Evolutionary conservation across 345 rosid species (phyloP).

Genomic region (Durio zibethinus): DNA sequence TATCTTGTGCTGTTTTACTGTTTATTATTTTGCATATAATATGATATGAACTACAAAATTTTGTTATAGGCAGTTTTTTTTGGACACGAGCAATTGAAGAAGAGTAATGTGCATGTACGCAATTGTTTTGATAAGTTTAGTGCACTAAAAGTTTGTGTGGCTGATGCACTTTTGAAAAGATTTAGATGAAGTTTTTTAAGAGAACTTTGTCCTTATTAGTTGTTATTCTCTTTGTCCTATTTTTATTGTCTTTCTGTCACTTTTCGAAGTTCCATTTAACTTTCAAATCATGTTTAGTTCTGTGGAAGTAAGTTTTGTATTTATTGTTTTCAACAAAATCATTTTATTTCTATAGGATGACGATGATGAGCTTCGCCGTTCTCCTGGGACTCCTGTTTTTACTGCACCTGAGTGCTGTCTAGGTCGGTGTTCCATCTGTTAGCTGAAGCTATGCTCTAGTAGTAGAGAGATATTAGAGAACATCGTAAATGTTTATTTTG

Average conservation of each 20-base stretch:
- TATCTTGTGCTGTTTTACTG: neutral
- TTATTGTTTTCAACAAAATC: neutral
- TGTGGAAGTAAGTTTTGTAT: neutral
- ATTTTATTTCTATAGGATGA: constrained; percentile 57
- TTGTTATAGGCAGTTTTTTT: neutral
- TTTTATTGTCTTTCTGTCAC: neutral
- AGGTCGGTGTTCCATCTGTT: constrained; percentile 41
- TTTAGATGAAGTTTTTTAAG: neutral
- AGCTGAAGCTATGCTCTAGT: neutral
- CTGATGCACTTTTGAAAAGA: neutral
- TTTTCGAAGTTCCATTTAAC: neutral
- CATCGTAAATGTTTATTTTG: constrained; percentile 2
- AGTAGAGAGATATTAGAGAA: neutral
- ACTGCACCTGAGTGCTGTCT: constrained; percentile 99
- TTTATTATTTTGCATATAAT: neutral
- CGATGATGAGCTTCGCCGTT: constrained; percentile 90
- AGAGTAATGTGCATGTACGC: neutral
- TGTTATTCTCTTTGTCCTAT: neutral
- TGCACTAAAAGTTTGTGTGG: neutral
- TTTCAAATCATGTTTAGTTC: neutral
- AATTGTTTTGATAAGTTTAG: neutral
- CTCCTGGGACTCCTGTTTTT: constrained; percentile 99
- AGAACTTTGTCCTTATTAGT: neutral
- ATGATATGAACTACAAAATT: neutral
- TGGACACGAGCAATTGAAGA: neutral